phyloP scores from a whole-genome alignment of 2,329 filamentous ascomycete genomes.

The Pseudogymnoascus sp. region DNA sequence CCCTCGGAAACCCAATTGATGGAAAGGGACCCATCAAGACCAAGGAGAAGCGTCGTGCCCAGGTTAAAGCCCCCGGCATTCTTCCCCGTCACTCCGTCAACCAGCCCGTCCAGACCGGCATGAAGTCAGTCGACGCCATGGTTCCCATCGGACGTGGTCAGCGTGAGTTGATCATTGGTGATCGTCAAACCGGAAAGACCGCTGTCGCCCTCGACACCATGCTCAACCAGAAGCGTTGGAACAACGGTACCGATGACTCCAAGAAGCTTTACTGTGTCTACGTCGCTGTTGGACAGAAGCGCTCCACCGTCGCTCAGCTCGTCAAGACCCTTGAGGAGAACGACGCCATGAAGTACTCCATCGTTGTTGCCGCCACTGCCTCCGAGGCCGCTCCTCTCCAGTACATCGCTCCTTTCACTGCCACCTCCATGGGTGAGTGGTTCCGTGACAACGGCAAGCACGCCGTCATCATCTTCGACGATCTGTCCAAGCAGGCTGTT shows the following conservation, averaged over 20 bases:
- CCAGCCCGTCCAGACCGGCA: conserved; percentile 97
- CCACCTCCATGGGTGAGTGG: conserved; percentile 44
- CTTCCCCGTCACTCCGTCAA: conserved; percentile 94
- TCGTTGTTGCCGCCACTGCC: conserved; percentile 90
- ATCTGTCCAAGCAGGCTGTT: conserved; percentile 96
- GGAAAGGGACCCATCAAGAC: conserved; percentile 96
- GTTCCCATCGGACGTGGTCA: conserved; percentile 99
- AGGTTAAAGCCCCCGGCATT: conserved; percentile 98
- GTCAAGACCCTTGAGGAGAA: conserved; percentile 99
- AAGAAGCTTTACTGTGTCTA: conserved; percentile 99
- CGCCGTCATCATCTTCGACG: conserved; percentile 84
- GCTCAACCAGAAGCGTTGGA: conserved; percentile 99
- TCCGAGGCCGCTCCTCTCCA: conserved; percentile 94
- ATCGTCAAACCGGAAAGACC: conserved; percentile 99
- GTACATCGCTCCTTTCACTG: conserved; percentile 91
- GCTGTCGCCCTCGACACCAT: conserved; percentile 97
- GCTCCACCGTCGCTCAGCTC: conserved; percentile 96
- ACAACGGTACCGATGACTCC: conserved; percentile 72
- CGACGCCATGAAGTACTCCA: conserved; percentile 96
- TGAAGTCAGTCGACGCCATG: conserved; percentile 99
- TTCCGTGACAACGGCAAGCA: conserved; percentile 85
- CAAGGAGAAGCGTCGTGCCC: conserved; percentile 86
- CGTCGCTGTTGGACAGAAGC: conserved; percentile 98
- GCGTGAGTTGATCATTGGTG: conserved; percentile 99
- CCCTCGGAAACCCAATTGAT: conserved; percentile 97